Conservation (phyloP, 75 land plant genomes). For the Larix kaempferi region DNA sequence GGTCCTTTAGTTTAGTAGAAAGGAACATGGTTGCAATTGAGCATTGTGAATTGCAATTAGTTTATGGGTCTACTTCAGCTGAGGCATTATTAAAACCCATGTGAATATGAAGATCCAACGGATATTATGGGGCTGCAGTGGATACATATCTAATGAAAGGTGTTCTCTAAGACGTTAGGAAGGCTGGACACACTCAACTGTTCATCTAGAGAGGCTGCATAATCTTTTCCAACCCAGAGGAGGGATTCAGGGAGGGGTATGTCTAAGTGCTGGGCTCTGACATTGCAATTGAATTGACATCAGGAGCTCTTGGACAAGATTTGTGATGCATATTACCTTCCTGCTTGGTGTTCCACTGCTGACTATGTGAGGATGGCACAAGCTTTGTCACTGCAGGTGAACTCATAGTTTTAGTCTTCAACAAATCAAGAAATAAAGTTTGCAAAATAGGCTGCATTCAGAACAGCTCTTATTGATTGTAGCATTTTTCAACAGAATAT, state of each 20-base stretch:
- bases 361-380: constrained; percentile 79
- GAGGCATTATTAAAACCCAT: neutral
- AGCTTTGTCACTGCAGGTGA: constrained; percentile 70
- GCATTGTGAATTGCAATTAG: too few species aligned
- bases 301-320: constrained; percentile 72
- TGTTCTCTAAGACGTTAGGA: too few species aligned
- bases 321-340: constrained; percentile 82
- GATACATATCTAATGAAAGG: neutral
- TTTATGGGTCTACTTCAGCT: neutral
- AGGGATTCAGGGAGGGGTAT: too few species aligned
- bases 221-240: too few species aligned
- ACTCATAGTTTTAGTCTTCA: neutral
- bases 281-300: neutral
- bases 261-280: too few species aligned
- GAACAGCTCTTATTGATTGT: neutral
- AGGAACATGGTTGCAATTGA: too few species aligned
- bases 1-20: too few species aligned
- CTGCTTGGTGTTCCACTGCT: constrained; percentile 90
- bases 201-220: neutral
- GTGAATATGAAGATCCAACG: neutral
- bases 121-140: neutral
- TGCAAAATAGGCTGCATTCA: neutral
- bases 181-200: neutral
- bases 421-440: neutral
- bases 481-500: constrained; percentile 58